Base-by-base conservation (phyloP, 2,329 filamentous ascomycete genomes). In the Stenocarpella maydis region DNA sequence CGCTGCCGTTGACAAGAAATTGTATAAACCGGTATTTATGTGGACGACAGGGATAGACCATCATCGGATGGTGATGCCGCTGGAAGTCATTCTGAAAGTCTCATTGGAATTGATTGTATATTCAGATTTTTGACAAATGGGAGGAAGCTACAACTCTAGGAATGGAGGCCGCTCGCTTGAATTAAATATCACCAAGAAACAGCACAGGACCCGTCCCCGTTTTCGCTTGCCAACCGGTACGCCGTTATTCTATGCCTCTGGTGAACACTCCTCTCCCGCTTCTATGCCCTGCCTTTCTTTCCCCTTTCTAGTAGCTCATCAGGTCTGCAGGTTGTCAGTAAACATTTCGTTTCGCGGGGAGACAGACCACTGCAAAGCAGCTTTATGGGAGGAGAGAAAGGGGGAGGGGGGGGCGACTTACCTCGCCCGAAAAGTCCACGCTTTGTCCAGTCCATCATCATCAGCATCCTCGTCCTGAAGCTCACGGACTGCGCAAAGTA, bases 361-460 rank as follows among this genome's bases (percentile, higher is more conserved):
- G 63, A 37, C 9, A 7, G 63, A 37, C 9, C 4, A 28, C 37
- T 70, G 67, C 10, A 52, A n/a, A 43, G 28, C 26, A n/a, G 24
- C 6, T 8, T 31, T 67, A 28, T 21, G 55, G 8, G 5, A 52
- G 17, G 1, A 50, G 65, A 31, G 6, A 4, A 9, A 34, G 31
- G 31, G 31, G 31, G 31, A 9, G 31, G 31, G 31, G 31, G 31
- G 31, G 31, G 31, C 31, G 31, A 84, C 91, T 84, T 82, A 98
- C 95, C 96, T 90, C 96, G 88, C 74, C 96, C 96, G 83, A 99
- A 99, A 26, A 99, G 81, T 15, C 94, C 93, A 78, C 97, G 87
- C 88, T 98, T 99, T n/a, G 90, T 91, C 96, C 96, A 99, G 80
- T 99, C 96, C 96, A 99, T 98, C 21, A 94, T 94, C 80, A 99